A percentile compares a stretch with the other conserved stretches of the same genome.
Conservation (phyloP, 345 rosid species). For the Murraya paniculata region DNA sequence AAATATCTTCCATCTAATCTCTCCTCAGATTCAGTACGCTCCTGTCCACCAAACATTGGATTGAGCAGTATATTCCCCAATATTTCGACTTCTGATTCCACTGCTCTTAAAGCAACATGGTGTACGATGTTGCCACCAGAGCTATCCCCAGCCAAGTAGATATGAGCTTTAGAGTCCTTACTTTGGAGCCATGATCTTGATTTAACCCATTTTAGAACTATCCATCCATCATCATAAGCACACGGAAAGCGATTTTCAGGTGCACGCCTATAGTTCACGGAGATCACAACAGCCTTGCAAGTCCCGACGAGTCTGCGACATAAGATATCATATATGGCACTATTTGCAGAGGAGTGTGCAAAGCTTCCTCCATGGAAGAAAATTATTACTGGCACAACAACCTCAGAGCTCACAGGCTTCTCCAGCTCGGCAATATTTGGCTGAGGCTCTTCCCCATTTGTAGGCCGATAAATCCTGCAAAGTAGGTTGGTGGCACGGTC, state of each 20-base stretch:
- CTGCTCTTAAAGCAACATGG: slow-evolving; percentile 70
- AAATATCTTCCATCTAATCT: slow-evolving; percentile 79
- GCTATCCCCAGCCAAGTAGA: slow-evolving; percentile 88
- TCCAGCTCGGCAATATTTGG: slow-evolving; percentile 52
- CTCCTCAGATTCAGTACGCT: slow-evolving; percentile 77
- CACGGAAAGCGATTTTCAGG: slow-evolving; percentile 79
- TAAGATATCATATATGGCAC: slow-evolving; percentile 71
- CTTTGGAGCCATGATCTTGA: slow-evolving; percentile 77
- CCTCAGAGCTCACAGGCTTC: slow-evolving; percentile 62
- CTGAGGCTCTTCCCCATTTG: slow-evolving; percentile 37
- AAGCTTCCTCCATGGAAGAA: slow-evolving; percentile 98
- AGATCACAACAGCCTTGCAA: slow-evolving; percentile 74
- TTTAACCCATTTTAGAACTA: slow-evolving; percentile 73
- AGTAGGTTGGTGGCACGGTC: slow-evolving; percentile 57
- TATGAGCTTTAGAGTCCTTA: slow-evolving; percentile 67
- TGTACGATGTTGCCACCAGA: slow-evolving; percentile 91
- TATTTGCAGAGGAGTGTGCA: slow-evolving; percentile 83
- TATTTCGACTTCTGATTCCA: slow-evolving; percentile 55
- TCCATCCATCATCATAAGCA: slow-evolving; percentile 93
- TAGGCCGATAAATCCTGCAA: slow-evolving; percentile 65
- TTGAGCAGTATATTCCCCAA: slow-evolving; percentile 75
- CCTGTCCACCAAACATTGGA: slow-evolving; percentile 89
- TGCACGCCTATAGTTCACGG: slow-evolving; percentile 88
- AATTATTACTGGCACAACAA: slow-evolving; percentile 62
- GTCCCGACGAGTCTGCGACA: slow-evolving; percentile 74